Conservation (phyloP, 306 rosid species). For the Betula pendula region DNA sequence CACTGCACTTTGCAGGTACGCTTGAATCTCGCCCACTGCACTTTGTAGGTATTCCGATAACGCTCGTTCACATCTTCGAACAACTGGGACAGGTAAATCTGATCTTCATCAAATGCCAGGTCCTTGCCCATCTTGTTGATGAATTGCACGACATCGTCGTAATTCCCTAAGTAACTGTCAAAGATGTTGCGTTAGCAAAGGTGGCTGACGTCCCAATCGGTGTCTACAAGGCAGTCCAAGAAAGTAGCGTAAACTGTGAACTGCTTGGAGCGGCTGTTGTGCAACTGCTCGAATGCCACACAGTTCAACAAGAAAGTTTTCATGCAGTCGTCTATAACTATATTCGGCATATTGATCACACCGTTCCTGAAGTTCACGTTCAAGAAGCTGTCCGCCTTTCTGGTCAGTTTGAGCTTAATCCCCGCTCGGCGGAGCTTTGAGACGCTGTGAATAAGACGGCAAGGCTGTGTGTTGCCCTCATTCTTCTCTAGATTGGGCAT, state of each 20-base stretch:
- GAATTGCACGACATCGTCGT: no score
- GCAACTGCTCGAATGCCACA: not conserved
- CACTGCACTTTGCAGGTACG: no score
- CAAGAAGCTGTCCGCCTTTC: not conserved
- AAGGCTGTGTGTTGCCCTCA: no score
- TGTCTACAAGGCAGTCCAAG: not conserved
- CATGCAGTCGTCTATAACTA: not conserved
- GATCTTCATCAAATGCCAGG: no score
- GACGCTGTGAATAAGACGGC: not conserved
- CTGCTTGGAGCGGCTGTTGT: not conserved
- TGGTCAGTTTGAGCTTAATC: not conserved
- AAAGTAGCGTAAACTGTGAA: not conserved
- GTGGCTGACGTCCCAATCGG: not conserved
- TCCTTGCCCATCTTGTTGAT: no score
- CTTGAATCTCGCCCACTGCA: no score
- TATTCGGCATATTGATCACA: not conserved
- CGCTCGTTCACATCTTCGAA: no score
- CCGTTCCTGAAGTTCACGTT: not conserved
- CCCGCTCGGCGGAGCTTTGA: not conserved
- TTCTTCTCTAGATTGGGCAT: not conserved
- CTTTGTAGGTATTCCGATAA: no score
- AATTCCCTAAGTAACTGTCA: not conserved
- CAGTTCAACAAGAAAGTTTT: not conserved
- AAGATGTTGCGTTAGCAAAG: not conserved
- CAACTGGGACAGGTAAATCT: no score